phyloP scores from a whole-genome alignment of 257 asterid genomes.

The Leonotis leonurus region DNA sequence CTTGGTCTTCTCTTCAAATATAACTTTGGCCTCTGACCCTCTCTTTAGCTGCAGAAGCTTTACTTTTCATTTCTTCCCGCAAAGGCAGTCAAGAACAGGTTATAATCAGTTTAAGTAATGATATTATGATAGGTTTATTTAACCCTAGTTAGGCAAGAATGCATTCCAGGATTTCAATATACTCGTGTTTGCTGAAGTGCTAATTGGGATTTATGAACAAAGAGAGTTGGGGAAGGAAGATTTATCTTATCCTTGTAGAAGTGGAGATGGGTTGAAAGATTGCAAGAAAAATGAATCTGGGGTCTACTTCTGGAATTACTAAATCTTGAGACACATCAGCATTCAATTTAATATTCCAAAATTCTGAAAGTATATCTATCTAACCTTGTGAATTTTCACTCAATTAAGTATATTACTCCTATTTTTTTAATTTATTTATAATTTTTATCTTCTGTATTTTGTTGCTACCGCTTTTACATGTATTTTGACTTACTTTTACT shows the following conservation, averaged over 20 bases:
- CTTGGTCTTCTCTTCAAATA: not conserved
- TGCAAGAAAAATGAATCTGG: no score
- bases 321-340: no score
- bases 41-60: not conserved
- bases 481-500: slow-evolving; percentile 5
- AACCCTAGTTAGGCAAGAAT: not conserved
- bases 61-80: not conserved
- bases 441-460: not conserved
- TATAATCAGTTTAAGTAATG: not conserved
- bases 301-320: no score
- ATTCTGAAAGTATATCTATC: no score
- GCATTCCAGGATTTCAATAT: not conserved
- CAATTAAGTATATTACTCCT: no score
- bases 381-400: no score
- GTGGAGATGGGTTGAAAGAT: no score
- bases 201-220: not conserved
- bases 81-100: not conserved
- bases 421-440: no score
- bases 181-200: not conserved
- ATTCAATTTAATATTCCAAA: no score
- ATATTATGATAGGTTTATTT: not conserved
- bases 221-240: no score
- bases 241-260: no score
- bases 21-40: not conserved
- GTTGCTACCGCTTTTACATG: not conserved